phyloP scores from a whole-genome alignment of 345 rosid species.

The Camelina hispida region DNA sequence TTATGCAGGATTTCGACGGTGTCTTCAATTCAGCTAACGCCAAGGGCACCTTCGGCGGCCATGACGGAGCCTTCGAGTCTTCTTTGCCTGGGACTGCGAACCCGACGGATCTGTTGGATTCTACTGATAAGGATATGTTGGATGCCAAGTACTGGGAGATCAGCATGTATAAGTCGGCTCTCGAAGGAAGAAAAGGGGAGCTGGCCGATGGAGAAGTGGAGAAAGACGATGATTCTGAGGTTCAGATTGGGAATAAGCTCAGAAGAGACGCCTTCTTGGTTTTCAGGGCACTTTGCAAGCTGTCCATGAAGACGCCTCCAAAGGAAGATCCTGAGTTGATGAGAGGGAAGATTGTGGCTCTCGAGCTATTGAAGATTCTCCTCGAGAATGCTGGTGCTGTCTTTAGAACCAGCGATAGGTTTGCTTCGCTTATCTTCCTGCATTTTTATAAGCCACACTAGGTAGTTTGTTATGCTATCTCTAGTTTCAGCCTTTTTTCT shows the following conservation, averaged over 20 bases:
- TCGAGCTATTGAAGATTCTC: slow-evolving; percentile 94
- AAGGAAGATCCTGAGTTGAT: slow-evolving; percentile 97
- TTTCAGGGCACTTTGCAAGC: slow-evolving; percentile 97
- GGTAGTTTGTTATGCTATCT: slow-evolving; percentile 5
- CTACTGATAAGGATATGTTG: slow-evolving; percentile 92
- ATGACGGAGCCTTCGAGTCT: slow-evolving; percentile 79
- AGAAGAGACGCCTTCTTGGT: slow-evolving; percentile 99
- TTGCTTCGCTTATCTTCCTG: slow-evolving; percentile 32
- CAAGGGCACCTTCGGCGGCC: slow-evolving; percentile 58
- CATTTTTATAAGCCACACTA: slow-evolving; percentile 14
- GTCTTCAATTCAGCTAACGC: slow-evolving; percentile 60
- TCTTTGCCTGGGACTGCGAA: slow-evolving; percentile 68
- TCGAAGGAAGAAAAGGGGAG: slow-evolving; percentile 99
- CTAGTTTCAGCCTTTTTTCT: not conserved
- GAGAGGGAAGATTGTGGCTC: slow-evolving; percentile 97
- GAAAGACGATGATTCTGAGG: slow-evolving; percentile 92
- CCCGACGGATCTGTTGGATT: slow-evolving; percentile 72
- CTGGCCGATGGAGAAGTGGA: slow-evolving; percentile 88
- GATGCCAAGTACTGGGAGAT: slow-evolving; percentile 99
- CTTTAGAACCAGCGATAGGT: slow-evolving; percentile 99
- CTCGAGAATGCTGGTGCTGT: slow-evolving; percentile 99
- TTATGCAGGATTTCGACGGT: slow-evolving; percentile 82
- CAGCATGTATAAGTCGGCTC: slow-evolving; percentile 97
- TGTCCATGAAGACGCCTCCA: slow-evolving; percentile 98
- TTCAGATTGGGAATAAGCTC: slow-evolving; percentile 98